A percentile compares a stretch with the other conserved stretches of the same genome.
phyloP scores from a whole-genome alignment of 2,329 filamentous ascomycete species.

The Beauveria bassiana region DNA sequence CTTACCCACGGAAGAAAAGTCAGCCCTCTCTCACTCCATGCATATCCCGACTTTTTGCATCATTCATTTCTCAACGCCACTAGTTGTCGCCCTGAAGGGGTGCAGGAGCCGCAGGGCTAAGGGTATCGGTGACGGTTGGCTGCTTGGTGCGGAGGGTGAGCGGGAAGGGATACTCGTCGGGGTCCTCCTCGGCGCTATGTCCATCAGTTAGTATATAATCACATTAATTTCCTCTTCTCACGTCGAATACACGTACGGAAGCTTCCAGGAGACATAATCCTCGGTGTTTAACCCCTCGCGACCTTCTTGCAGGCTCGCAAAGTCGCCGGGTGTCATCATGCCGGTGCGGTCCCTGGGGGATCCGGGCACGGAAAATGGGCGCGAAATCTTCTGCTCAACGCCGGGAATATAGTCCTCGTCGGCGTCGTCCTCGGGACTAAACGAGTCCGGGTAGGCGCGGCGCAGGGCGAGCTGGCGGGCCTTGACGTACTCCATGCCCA shows the following conservation, averaged over 20 bases:
- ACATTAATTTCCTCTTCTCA: not conserved
- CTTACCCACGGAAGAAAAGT: not conserved
- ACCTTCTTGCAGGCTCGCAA: conserved; percentile 91
- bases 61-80: not conserved
- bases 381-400: conserved; percentile 88
- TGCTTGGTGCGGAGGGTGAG: conserved; percentile 49
- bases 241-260: conserved; percentile 65
- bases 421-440: conserved; percentile 70
- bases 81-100: conserved; percentile 1
- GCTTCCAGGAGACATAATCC: conserved; percentile 96
- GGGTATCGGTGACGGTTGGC: conserved; percentile 17
- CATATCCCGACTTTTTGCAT: not conserved
- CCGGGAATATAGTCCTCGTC: conserved; percentile 87
- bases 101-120: not conserved
- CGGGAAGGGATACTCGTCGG: conserved; percentile 59
- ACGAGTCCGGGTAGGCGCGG: conserved; percentile 84
- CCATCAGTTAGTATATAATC: not conserved
- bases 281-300: conserved; percentile 89
- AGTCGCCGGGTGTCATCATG: conserved; percentile 99
- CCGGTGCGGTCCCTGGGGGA: conserved; percentile 84
- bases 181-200: conserved; percentile 81
- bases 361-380: conserved; percentile 88
- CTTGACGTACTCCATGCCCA: conserved; percentile 99
- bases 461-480: conserved; percentile 86
- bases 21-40: not conserved